Evolutionary conservation across 306 rosid species (phyloP).

Genomic region (Fragaria iinumae): DNA sequence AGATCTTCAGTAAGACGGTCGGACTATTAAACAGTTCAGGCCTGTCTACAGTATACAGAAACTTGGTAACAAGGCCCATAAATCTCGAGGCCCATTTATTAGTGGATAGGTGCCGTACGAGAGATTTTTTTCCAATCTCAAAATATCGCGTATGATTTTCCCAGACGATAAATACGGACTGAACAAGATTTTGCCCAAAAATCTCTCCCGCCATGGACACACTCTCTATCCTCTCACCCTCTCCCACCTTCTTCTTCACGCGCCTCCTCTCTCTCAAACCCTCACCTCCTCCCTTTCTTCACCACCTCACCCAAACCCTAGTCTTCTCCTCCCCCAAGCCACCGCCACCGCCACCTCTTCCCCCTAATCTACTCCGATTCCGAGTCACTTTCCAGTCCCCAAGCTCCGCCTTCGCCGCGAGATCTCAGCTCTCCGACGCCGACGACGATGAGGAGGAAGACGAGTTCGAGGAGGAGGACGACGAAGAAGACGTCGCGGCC

Average conservation of each 20-base stretch:
- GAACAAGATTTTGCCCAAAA: background rate
- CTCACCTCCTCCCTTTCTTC: slow-evolving; percentile 24
- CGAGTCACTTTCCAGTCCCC: slow-evolving; percentile 27
- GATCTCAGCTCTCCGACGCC: slow-evolving; percentile 48
- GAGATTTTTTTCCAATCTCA: background rate
- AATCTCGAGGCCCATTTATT: no score
- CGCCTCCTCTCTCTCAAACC: slow-evolving; percentile 15
- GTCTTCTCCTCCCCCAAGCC: slow-evolving; percentile 36
- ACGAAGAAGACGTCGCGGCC: slow-evolving; percentile 54
- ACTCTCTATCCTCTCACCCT: slow-evolving; percentile 29
- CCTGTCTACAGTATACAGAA: no score
- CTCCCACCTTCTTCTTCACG: slow-evolving; percentile 21
- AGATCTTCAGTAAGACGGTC: no score
- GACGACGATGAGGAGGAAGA: slow-evolving; percentile 44
- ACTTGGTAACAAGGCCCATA: no score
- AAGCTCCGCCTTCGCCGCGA: slow-evolving; percentile 38
- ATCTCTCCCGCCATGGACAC: slow-evolving; percentile 85
- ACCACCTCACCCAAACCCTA: slow-evolving; percentile 22
- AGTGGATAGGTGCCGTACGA: background rate
- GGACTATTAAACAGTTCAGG: no score
- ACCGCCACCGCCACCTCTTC: slow-evolving; percentile 12
- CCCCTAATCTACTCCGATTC: background rate
- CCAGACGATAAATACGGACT: slow-evolving; percentile 1
- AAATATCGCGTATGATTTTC: background rate
- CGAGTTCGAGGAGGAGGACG: slow-evolving; percentile 26